Conservation (phyloP, 352 stramenopile genomes). For the Phytophthora megakarya region DNA sequence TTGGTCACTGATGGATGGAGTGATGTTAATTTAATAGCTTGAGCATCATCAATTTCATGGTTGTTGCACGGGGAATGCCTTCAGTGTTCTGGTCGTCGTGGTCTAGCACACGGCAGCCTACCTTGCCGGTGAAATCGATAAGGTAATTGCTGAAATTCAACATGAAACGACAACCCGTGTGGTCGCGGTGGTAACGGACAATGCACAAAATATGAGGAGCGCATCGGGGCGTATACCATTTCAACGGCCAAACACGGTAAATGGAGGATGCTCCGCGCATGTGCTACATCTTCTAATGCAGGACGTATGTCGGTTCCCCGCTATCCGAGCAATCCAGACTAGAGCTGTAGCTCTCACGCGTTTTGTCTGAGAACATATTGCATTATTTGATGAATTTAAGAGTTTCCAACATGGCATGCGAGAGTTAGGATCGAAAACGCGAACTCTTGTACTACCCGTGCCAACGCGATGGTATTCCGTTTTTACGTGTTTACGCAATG, state of each 20-base stretch:
- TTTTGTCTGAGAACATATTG: constrained; percentile 3
- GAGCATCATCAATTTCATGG: no score
- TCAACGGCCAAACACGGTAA: background rate
- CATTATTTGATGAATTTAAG: constrained; percentile 13
- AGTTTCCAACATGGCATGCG: background rate
- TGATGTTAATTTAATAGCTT: no score
- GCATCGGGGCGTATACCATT: background rate
- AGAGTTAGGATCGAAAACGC: background rate
- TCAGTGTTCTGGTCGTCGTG: no score
- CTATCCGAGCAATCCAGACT: background rate
- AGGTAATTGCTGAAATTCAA: no score
- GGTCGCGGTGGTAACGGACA: background rate
- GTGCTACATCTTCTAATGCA: constrained; percentile 14
- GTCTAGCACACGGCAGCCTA: no score
- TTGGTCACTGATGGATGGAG: no score
- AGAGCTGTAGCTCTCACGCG: constrained; percentile 1
- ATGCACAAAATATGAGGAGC: constrained; percentile 12
- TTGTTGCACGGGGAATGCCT: no score
- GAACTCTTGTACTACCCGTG: constrained; percentile 6
- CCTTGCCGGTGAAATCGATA: no score
- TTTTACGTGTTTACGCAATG: background rate
- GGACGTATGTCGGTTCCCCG: constrained; percentile 3
- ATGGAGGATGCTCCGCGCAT: constrained; percentile 11
- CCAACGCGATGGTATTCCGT: constrained; percentile 14
- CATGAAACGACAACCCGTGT: no score